Conservation (phyloP, 1,284 basidiomycete genomes). For the Prillingera fragicola region DNA sequence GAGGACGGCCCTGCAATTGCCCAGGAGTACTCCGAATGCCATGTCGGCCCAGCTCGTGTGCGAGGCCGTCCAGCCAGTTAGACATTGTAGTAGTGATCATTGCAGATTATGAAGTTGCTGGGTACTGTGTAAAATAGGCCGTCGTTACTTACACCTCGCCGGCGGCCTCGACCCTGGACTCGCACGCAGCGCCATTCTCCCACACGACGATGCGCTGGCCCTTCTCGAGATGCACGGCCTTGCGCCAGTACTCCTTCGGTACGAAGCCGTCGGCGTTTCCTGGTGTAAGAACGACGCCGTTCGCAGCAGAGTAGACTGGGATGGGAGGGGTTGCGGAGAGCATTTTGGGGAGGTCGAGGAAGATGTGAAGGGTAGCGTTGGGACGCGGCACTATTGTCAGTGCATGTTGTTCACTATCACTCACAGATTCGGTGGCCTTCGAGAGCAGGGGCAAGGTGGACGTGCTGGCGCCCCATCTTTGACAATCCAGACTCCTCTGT, state of each 20-base stretch:
- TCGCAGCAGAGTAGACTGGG: constrained; percentile 40
- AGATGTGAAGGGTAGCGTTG: constrained; percentile 42
- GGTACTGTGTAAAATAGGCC: too few relatives aligned
- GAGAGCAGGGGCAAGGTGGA: constrained; percentile 46
- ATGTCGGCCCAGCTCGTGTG: too few relatives aligned
- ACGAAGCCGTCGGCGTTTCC: constrained; percentile 37
- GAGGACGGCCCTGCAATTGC: too few relatives aligned
- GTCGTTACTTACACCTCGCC: too few relatives aligned
- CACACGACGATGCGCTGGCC: constrained; percentile 31
- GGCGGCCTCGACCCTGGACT: too few relatives aligned
- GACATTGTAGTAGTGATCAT: too few relatives aligned
- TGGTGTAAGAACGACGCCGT: constrained; percentile 46
- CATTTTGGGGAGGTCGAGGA: constrained; percentile 40
- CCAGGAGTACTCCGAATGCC: too few relatives aligned
- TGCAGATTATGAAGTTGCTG: too few relatives aligned
- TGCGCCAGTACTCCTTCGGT: constrained; percentile 31
- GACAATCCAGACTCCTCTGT: constrained; percentile 40
- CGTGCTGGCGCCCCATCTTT: constrained; percentile 45
- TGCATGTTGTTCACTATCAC: constrained; percentile 1
- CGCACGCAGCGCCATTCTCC: constrained; percentile 39
- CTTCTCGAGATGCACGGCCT: constrained; percentile 28
- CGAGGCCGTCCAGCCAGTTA: too few relatives aligned
- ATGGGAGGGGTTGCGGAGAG: constrained; percentile 28
- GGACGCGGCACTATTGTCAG: constrained; percentile 35
- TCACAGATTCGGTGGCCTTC: constrained; percentile 14